Percentiles rank a stretch among this genome's conserved stretches.
Evolutionary conservation across 2,329 filamentous ascomycete species (phyloP).

Genomic region (Pyrenochaeta sp.): DNA sequence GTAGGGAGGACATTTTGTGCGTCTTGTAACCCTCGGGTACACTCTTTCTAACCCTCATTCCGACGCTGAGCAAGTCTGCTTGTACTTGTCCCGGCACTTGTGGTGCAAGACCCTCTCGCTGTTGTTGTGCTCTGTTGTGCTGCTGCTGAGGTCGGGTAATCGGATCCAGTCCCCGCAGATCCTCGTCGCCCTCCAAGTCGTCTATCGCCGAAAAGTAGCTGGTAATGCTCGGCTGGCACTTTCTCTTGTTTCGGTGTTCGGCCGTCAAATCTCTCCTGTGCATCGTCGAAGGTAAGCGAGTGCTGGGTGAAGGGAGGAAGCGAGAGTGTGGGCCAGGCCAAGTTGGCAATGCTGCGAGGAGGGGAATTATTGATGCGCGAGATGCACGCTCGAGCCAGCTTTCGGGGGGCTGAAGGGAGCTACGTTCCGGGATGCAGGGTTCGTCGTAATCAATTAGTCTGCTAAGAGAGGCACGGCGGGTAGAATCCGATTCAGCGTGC

Average conservation of each 20-base stretch:
- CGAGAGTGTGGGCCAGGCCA: background rate
- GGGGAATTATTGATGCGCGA: conserved; percentile 28
- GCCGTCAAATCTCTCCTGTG: conserved; percentile 18
- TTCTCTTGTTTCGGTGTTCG: conserved; percentile 52
- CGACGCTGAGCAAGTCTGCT: conserved; percentile 85
- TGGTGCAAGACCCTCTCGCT: conserved; percentile 49
- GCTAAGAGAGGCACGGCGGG: conserved; percentile 24
- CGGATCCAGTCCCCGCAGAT: conserved; percentile 39
- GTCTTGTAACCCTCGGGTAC: conserved; percentile 96
- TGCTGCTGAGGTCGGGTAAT: conserved; percentile 33
- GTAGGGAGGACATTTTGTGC: conserved; percentile 51
- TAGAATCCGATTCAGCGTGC: conserved; percentile 20
- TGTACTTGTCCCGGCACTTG: conserved; percentile 72
- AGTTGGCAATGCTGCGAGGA: conserved; percentile 11
- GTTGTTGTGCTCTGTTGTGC: conserved; percentile 18
- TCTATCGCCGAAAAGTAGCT: conserved; percentile 51
- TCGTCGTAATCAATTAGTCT: conserved; percentile 33
- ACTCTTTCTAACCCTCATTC: conserved; percentile 93
- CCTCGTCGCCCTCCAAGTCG: conserved; percentile 27
- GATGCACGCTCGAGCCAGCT: conserved; percentile 31
- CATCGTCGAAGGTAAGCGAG: conserved; percentile 26
- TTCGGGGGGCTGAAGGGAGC: conserved; percentile 17
- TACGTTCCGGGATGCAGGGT: conserved; percentile 24
- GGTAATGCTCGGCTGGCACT: conserved; percentile 56
- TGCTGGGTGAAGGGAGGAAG: conserved; percentile 17